These are phyloP conservation scores for Aspergillus fumigatus DNA, from an alignment of 2,329 filamentous ascomycete genomes.

Conservation along the genomic window DNA sequence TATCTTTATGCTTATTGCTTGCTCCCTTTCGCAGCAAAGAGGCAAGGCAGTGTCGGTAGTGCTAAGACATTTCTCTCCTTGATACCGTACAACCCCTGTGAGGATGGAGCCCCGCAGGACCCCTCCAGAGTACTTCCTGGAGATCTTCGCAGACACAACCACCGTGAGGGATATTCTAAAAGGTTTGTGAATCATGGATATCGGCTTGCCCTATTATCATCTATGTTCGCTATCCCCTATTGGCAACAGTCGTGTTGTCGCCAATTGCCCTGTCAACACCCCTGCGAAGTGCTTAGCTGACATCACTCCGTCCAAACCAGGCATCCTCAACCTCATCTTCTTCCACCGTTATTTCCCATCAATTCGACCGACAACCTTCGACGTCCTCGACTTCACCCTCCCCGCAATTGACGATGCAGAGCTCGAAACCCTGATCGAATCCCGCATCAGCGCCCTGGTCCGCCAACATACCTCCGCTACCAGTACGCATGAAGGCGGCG, in stretches of 20 bases:
- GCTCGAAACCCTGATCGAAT: slow-evolving; percentile 89
- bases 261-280: neutral
- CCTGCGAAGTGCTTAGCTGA: neutral
- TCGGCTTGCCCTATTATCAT: neutral
- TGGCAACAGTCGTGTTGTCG: neutral
- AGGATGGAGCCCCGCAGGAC: slow-evolving; percentile 59
- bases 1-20: neutral
- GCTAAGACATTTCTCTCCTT: neutral
- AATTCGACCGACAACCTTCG: slow-evolving; percentile 74
- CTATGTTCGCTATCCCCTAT: neutral
- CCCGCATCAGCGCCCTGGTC: slow-evolving; percentile 72
- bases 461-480: slow-evolving; percentile 66
- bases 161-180: slow-evolving; percentile 90
- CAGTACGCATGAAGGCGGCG: slow-evolving; percentile 44
- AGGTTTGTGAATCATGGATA: slow-evolving; percentile 51
- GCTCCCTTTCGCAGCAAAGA: neutral
- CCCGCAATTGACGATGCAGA: slow-evolving; percentile 86
- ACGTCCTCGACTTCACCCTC: slow-evolving; percentile 84
- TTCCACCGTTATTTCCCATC: slow-evolving; percentile 97
- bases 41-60: neutral
- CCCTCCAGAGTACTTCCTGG: slow-evolving; percentile 85
- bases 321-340: slow-evolving; percentile 94
- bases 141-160: slow-evolving; percentile 85
- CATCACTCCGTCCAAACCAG: slow-evolving; percentile 42
- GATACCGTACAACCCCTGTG: slow-evolving; percentile 7